A percentile compares a stretch with the other conserved stretches of the same genome.
Evolutionary conservation across 768 basidiomycete genomes (phyloP).

Genomic region (Psilocybe cyanescens): DNA sequence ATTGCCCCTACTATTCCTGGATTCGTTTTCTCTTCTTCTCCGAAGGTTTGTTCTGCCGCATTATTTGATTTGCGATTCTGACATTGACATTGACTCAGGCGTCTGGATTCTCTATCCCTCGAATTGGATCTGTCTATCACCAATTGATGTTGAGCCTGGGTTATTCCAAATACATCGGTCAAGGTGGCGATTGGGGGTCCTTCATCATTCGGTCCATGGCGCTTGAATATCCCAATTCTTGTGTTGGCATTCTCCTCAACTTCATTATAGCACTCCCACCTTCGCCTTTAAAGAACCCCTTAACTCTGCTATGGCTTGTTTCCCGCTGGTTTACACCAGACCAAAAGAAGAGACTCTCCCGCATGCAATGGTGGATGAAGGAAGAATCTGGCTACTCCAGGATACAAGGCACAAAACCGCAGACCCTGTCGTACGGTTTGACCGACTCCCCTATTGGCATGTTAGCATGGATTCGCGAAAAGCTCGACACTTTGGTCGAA

Average conservation of each 20-base stretch:
- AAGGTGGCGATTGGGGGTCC: constrained; percentile 39
- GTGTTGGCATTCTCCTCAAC: constrained; percentile 33
- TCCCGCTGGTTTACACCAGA: constrained; percentile 33
- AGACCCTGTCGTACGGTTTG: constrained; percentile 49
- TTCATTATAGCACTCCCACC: constrained; percentile 29
- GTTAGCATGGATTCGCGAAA: constrained; percentile 52
- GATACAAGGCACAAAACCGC: constrained; percentile 46
- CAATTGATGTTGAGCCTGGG: constrained; percentile 35
- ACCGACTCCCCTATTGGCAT: constrained; percentile 56
- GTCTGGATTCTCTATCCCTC: constrained; percentile 27
- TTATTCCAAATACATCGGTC: constrained; percentile 32
- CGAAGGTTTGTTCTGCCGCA: constrained; percentile 22
- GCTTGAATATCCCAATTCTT: constrained; percentile 25
- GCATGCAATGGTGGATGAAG: constrained; percentile 30
- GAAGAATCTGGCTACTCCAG: constrained; percentile 38
- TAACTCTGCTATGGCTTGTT: constrained; percentile 28
- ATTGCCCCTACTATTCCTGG: constrained; percentile 36
- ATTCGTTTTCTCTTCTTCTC: constrained; percentile 35
- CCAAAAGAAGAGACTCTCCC: constrained; percentile 33
- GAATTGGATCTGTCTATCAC: constrained; percentile 33
- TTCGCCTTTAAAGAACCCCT: constrained; percentile 23
- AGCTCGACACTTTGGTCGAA: constrained; percentile 29
- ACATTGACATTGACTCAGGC: constrained; percentile 15
- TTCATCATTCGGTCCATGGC: constrained; percentile 32
- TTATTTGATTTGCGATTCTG: neutral